Base-by-base conservation (phyloP, 2,329 filamentous ascomycete species). In the Clonostachys byssicola region DNA sequence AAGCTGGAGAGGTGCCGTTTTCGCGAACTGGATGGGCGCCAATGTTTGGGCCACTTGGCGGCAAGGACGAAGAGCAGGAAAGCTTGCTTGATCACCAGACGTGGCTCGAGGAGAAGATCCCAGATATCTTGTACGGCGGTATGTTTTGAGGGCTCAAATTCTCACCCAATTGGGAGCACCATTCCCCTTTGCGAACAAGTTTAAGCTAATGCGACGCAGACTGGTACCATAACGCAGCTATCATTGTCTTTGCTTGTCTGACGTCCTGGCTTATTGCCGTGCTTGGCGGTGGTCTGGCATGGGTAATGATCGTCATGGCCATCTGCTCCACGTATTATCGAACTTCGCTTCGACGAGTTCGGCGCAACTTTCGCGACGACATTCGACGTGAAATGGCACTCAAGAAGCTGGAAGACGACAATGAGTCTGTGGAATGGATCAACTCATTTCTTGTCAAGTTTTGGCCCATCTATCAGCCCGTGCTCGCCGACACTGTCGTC, bases 381-480 rank as follows among this genome's bases (percentile, higher is more conserved):
- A 81, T 99, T 55, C 86, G 86, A 50, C 86, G 94, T 46, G 92
- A 96, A 66, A 78, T 96, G 76, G 85, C 87, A 12, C 88, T 96
- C 67, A 86, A 86, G 66, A 88, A 80, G 59, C 74, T 99, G 46
- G 94, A 97, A 57, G 94, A 85, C 9, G 94, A 99, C 57, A 84
- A 83, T 23, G 94, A 99, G 69, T 94, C 88, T 48, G 75, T 99
- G 43, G 94, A 99, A 67, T 99, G 94, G 94, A 97, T 99, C 67
- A 99, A 99, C 75, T 95, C 90, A 57, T 99, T 99, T 72, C 66
- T 99, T 58, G 84, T 95, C 70, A 99, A 99, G 66, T 99, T 99
- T 72, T 99, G 94, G 94, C 94, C 94, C 52, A 99, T 99, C 60
- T 97, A 96, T 64, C 90, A 94, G 47, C 94, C 94, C 2, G 89